Conservation (phyloP, 495 filamentous ascomycete genomes). For the Penicillium longicatenatum region DNA sequence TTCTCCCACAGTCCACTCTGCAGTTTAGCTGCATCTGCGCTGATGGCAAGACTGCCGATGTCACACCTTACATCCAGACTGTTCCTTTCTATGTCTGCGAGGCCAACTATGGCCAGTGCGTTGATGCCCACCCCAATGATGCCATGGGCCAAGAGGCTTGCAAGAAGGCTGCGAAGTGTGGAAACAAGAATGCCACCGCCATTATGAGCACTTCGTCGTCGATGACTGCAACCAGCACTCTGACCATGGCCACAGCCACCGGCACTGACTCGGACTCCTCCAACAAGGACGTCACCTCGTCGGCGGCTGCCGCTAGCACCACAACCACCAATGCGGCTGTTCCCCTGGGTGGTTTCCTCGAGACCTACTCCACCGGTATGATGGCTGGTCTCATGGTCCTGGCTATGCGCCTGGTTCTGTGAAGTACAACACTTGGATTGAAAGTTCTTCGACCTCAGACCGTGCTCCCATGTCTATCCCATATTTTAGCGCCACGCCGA, state of each 20-base stretch:
- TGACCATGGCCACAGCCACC: constrained; percentile 32
- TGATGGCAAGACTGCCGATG: constrained; percentile 54
- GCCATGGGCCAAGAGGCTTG: constrained; percentile 48
- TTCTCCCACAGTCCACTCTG: constrained; percentile 44
- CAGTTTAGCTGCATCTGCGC: constrained; percentile 56
- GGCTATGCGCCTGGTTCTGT: constrained; percentile 53
- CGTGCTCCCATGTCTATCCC: constrained; percentile 14
- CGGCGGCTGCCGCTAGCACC: constrained; percentile 31
- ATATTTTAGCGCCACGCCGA: constrained; percentile 23
- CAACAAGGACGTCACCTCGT: constrained; percentile 27
- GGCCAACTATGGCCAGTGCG: constrained; percentile 52
- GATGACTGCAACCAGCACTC: constrained; percentile 21
- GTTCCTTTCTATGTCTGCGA: constrained; percentile 61
- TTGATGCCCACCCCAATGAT: constrained; percentile 46
- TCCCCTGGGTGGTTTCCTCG: constrained; percentile 34
- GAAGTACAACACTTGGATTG: constrained; percentile 18
- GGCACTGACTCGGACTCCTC: constrained; percentile 27
- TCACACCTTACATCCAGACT: constrained; percentile 52
- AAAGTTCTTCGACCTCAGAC: constrained; percentile 4
- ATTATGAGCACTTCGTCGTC: constrained; percentile 30
- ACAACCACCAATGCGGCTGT: constrained; percentile 39
- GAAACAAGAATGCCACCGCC: constrained; percentile 48
- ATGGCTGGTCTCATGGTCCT: constrained; percentile 51
- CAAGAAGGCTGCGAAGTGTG: constrained; percentile 43
- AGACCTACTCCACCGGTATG: constrained; percentile 52